These are phyloP conservation scores for Geranomyces variabilis DNA, from an alignment of 192 early-diverging fungal species.

Conservation along the genomic window DNA sequence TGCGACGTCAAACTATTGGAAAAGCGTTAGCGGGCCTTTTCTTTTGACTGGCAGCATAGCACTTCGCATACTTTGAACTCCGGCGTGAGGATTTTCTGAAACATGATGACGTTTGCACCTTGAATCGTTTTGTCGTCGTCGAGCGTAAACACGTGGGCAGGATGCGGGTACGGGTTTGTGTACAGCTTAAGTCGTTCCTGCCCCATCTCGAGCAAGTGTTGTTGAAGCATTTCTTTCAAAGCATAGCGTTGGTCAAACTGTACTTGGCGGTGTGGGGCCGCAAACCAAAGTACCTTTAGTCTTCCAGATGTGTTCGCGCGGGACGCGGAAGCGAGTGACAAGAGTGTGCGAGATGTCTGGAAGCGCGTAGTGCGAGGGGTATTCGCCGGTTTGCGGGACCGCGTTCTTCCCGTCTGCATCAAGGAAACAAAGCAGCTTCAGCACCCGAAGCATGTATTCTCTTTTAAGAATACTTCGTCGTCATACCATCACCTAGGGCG, in stretches of 20 bases:
- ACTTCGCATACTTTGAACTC: conserved; percentile 66
- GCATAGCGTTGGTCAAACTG: too few species aligned
- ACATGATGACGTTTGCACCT: conserved; percentile 56
- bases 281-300: conserved; percentile 12
- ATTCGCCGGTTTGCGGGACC: background rate
- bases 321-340: conserved; percentile 22
- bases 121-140: conserved; percentile 25
- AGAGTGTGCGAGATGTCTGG: conserved; percentile 11
- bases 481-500: conserved; percentile 59
- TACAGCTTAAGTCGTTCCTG: conserved; percentile 6
- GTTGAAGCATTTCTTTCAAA: conserved; percentile 3
- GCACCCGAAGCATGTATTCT: too few species aligned
- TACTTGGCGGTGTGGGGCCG: too few species aligned
- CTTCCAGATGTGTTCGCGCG: conserved; percentile 53
- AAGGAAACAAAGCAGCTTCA: too few species aligned
- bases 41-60: conserved; percentile 5
- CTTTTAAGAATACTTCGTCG: too few species aligned
- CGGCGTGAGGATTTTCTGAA: conserved; percentile 65
- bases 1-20: conserved; percentile 55
- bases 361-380: conserved; percentile 14
- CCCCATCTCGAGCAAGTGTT: background rate
- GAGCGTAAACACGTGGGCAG: conserved; percentile 36
- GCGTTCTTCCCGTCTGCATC: background rate
- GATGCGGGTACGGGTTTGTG: conserved; percentile 12
- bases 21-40: conserved; percentile 39